Evolutionary conservation across 345 rosid genomes (phyloP), one percentile per base, ranked within the genome.

Genomic region (Eucalyptus urophylla): DNA sequence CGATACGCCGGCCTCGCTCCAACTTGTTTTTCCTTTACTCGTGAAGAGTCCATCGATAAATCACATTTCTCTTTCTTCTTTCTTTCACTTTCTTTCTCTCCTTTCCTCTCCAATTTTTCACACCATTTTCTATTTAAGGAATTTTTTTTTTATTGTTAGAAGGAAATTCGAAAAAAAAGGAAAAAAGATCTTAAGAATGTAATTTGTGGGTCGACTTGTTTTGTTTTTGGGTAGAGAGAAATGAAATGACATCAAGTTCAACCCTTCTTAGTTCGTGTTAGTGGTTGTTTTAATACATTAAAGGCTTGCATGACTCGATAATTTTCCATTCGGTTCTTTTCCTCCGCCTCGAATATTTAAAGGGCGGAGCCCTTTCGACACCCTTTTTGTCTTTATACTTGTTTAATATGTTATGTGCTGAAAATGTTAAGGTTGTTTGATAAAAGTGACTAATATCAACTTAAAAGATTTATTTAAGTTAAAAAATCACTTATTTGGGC

Each of bases 321-420:
- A 65, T 65, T 65, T 29, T 14, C 9, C 3, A 65, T 65, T 2
- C 0, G 5, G 5, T 13, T n/a, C 76, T 29, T 65, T 29, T 7
- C 37, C 31, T 27, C 67, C 0, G 2, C 15, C 67, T 11, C 0
- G 4, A 65, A 13, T 6, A 29, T 29, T 29, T 65, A 29, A 65
- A 65, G 37, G 37, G 72, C 2, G 33, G 10, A 8, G 2, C 5
- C 37, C 1, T 58, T 58, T 54, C 9, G 27, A 54, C 60, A 19
- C 69, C 29, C 8, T 12, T 60, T 60, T 60, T 13, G 69, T 29
- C 69, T 60, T 29, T 65, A 14, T 29, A 29, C 17, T 29, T 65
- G 72, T 29, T 60, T 60, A 25, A 25, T 60, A n/a, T 6, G 31
- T 62, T 62, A 29, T 13, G 9, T 62, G 72, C 72, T 62, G 33